Evolutionary conservation across 345 rosid species (phyloP), one percentile per base, ranked within the genome.

Genomic region (Capsella bursapastoris): DNA sequence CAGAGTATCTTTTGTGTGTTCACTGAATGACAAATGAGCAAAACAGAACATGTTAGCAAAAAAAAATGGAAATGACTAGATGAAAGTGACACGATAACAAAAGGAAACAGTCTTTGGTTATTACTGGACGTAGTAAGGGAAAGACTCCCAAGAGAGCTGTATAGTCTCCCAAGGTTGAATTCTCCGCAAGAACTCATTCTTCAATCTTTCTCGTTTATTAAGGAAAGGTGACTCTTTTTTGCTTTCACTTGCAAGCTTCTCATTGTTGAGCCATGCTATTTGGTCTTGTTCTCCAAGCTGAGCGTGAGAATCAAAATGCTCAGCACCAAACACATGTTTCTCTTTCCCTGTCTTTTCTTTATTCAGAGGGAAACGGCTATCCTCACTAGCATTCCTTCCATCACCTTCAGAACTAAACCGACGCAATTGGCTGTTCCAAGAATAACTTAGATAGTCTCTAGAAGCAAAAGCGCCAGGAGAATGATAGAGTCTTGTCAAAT

Each of bases 91-190:
- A 57, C 14, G 4, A 45, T 61, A 8, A 16, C 55, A 28, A 43
- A 68, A 47, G 38, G 68, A 52, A 15, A 64, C 32, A 25, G 64
- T 28, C 6, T 18, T 37, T 29, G 59, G 66, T 57, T 6, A 56
- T 90, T 88, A 95, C 99, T 90, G 81, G 64, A 95, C 79, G 67
- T 89, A 74, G 78, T 92, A 95, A 29, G 99, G 99, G 72, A 95
- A 95, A 37, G 86, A 86, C 56, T 90, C 92, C 97, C 88, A 90
- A 38, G 98, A 95, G 66, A 95, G 85, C 64, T 81, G 87, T 69
- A 90, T 89, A 77, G 84, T 89, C 82, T 92, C 96, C 99, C 97
- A 95, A 8, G 97, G 97, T 61, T 92, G 82, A 64, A 92, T 76
- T 64, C 97, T 89, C 78, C 98, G 79, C 74, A 84, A 70, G 70